These are phyloP conservation scores for Colletotrichum navitas DNA, from an alignment of 2,329 filamentous ascomycete species.

Conservation along the genomic window DNA sequence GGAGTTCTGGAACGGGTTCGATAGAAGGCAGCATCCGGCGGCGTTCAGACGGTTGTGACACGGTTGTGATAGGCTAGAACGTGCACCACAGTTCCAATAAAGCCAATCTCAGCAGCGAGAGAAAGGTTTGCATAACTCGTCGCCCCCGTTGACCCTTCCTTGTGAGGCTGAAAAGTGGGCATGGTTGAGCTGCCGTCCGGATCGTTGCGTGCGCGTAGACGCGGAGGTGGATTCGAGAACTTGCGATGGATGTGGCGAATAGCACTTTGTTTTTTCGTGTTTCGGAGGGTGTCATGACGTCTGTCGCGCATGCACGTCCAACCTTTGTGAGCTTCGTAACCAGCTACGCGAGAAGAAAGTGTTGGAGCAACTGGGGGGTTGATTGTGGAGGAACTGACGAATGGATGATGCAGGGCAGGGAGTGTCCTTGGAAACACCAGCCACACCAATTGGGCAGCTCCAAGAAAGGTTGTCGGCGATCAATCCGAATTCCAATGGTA, in stretches of 20 bases:
- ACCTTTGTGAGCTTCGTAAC: slow-evolving; percentile 33
- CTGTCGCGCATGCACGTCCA: slow-evolving; percentile 25
- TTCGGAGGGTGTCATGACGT: slow-evolving; percentile 42
- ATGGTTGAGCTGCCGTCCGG: slow-evolving; percentile 14
- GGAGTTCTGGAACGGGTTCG: slow-evolving; percentile 39
- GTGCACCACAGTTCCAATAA: slow-evolving; percentile 17
- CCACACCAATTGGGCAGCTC: slow-evolving; percentile 39
- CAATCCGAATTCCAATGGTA: slow-evolving; percentile 48
- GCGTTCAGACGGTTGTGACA: slow-evolving; percentile 39
- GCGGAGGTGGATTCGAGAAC: slow-evolving; percentile 14
- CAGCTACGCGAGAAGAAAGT: slow-evolving; percentile 38
- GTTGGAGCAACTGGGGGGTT: slow-evolving; percentile 21
- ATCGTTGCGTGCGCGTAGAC: slow-evolving; percentile 25
- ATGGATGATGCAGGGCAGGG: slow-evolving; percentile 42
- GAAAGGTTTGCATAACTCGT: slow-evolving; percentile 22
- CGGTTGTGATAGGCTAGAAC: slow-evolving; percentile 24
- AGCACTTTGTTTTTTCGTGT: slow-evolving; percentile 20
- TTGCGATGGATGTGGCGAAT: slow-evolving; percentile 30
- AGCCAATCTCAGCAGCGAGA: slow-evolving; percentile 14
- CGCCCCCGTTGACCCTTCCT: slow-evolving; percentile 10
- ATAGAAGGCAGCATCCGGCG: slow-evolving; percentile 35
- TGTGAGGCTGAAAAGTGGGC: slow-evolving; percentile 37
- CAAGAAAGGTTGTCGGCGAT: slow-evolving; percentile 46
- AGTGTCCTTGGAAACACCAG: slow-evolving; percentile 36
- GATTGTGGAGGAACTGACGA: slow-evolving; percentile 41